Percentiles rank a stretch among this genome's conserved stretches.
phyloP scores from a whole-genome alignment of 805 yeast genomes.

The Vanderwaltozyma tropicalis region DNA sequence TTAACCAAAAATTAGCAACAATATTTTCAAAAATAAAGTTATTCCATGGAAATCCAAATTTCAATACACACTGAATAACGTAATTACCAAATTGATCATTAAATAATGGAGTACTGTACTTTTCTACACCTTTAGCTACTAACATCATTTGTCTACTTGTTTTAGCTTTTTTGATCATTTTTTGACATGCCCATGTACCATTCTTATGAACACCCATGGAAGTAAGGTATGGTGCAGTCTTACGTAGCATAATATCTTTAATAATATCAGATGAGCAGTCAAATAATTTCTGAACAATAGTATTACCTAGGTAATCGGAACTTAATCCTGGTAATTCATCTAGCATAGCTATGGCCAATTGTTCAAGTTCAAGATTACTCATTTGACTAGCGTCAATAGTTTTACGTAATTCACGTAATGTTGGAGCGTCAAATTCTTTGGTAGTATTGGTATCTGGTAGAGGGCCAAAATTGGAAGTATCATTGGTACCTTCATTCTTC shows the following conservation, averaged over 20 bases:
- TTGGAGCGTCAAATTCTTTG: constrained; percentile 83
- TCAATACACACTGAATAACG: constrained; percentile 87
- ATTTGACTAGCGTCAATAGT: constrained; percentile 45
- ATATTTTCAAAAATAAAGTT: constrained; percentile 82
- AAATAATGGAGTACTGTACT: constrained; percentile 74
- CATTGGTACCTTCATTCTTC: constrained; percentile 38
- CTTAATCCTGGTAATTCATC: constrained; percentile 84
- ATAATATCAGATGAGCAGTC: constrained; percentile 60
- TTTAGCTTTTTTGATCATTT: constrained; percentile 69
- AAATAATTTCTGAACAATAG: constrained; percentile 87
- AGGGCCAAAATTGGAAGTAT: constrained; percentile 50
- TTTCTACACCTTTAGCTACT: constrained; percentile 61
- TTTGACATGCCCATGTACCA: constrained; percentile 99
- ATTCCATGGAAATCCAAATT: constrained; percentile 81
- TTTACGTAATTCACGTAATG: constrained; percentile 77
- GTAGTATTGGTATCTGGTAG: constrained; percentile 59
- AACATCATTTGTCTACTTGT: constrained; percentile 52
- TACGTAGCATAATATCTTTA: constrained; percentile 71
- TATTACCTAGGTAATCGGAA: constrained; percentile 89
- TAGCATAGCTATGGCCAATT: constrained; percentile 70
- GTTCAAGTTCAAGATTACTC: constrained; percentile 61
- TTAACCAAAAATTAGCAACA: constrained; percentile 63
- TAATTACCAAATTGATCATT: constrained; percentile 96
- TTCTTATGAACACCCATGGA: constrained; percentile 93
- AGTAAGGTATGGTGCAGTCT: constrained; percentile 68